Conservation (phyloP, 2,329 filamentous ascomycete genomes). For the Macrophomina pseudophaseolina region DNA sequence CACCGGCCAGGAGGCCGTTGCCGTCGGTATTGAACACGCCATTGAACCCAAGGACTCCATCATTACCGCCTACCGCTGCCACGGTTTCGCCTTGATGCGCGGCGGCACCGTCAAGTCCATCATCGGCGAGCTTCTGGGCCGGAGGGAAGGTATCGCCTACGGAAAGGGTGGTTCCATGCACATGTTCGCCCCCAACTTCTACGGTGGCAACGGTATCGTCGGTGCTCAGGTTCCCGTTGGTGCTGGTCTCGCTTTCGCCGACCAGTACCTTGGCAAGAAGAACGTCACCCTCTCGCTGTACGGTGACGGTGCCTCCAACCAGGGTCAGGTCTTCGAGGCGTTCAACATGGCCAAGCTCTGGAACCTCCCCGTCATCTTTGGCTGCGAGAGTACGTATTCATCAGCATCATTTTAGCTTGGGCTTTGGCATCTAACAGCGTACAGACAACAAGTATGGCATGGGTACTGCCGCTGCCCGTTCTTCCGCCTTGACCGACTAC, state of each 20-base stretch:
- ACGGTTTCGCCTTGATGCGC: conserved; percentile 97
- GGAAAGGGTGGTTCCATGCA: conserved; percentile 99
- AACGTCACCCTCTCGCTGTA: conserved; percentile 89
- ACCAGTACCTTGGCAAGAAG: conserved; percentile 89
- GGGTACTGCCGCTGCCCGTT: conserved; percentile 94
- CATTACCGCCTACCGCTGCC: conserved; percentile 98
- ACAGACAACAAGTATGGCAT: conserved; percentile 99
- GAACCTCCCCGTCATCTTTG: conserved; percentile 94
- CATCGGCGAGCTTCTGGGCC: conserved; percentile 93
- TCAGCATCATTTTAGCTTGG: not conserved
- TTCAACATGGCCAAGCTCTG: conserved; percentile 99
- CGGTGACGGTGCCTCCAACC: conserved; percentile 97
- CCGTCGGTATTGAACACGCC: conserved; percentile 94
- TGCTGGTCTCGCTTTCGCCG: conserved; percentile 93
- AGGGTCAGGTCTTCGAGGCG: conserved; percentile 98
- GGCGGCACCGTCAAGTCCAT: conserved; percentile 88
- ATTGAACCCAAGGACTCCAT: conserved; percentile 90
- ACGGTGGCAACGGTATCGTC: conserved; percentile 98
- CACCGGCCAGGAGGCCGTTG: conserved; percentile 96
- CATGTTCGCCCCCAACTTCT: conserved; percentile 99
- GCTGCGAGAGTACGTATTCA: conserved; percentile 85
- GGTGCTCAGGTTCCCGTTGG: conserved; percentile 98
- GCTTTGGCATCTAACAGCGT: conserved; percentile 31
- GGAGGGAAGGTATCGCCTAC: conserved; percentile 95
- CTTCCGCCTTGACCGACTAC: conserved; percentile 97